Conservation (phyloP, 768 basidiomycete genomes). For the Dioszegia crocea region DNA sequence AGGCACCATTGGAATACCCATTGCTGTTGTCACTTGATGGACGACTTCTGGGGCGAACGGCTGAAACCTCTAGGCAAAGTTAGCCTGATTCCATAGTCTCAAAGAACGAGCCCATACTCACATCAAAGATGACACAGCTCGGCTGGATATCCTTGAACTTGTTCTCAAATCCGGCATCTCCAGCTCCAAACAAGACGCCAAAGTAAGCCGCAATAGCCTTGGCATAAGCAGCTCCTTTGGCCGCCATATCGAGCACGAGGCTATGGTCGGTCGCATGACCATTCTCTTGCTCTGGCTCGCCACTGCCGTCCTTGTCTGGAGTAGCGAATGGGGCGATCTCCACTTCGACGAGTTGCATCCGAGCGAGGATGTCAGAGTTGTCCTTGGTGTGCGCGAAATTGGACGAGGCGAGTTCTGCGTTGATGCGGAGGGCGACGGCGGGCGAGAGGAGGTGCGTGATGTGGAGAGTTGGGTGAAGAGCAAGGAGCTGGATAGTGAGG, state of each 20-base stretch:
- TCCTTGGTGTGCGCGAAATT: constrained; percentile 10
- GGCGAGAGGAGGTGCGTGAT: constrained; percentile 23
- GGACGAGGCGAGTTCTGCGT: constrained; percentile 18
- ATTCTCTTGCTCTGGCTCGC: neutral
- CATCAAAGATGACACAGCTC: constrained; percentile 24
- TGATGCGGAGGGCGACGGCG: neutral
- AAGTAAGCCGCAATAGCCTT: constrained; percentile 13
- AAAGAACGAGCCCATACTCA: constrained; percentile 9
- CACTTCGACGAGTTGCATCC: constrained; percentile 10
- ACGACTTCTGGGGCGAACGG: constrained; percentile 20
- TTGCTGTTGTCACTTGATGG: neutral
- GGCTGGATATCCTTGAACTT: constrained; percentile 16
- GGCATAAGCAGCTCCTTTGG: constrained; percentile 19
- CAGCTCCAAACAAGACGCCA: neutral
- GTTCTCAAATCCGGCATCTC: constrained; percentile 6
- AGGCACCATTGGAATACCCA: neutral
- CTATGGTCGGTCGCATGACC: neutral
- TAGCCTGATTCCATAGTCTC: too few relatives aligned
- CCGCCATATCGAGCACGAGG: neutral
- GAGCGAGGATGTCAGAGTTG: neutral
- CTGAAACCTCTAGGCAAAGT: constrained; percentile 16
- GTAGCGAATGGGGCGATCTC: neutral
- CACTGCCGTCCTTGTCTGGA: too few relatives aligned
- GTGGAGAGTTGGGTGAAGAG: constrained; percentile 9
- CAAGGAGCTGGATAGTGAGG: constrained; percentile 9